Base-by-base conservation (phyloP, 164 flowering plant species). In the Magnolia changhungtana region DNA sequence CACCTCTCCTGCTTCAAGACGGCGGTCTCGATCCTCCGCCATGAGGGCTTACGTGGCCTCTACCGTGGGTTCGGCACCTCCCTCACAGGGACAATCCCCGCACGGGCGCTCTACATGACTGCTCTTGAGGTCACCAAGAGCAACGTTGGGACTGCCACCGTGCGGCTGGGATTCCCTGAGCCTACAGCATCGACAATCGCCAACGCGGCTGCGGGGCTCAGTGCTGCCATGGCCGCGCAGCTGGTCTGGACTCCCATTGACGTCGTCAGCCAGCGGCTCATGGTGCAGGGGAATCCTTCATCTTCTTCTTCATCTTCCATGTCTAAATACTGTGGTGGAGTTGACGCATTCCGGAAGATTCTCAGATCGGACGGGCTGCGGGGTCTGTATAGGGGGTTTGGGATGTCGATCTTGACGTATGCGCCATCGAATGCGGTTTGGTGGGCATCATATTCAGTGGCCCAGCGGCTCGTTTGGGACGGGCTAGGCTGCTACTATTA, bases 341-440 rank as follows among this genome's bases (percentile, higher is more conserved):
- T 91, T 51, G 97, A 93, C 74, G 98, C 92, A 0, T 89, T 90
- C 59, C 75, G 86, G 79, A 91, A 88, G 76, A 92, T 93, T 58
- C 20, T 90, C 6, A 50, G 29, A 37, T 49, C 85, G 0, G 90
- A 90, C 82, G 96, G 98, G 0, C 16, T 83, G 19, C 77, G 89
- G 58, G 98, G 98, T 4, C 74, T 93, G 50, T 93, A 93, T 72
- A 81, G 95, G 31, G 98, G 98, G 16, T 93, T 93, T 78, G 98
- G 98, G 79, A 83, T 92, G 55, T 93, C 98, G 1, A 89, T 90
- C 31, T 19, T 93, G 76, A 90, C 96, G 4, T 93, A 92, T 67
- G 95, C 98, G 0, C 98, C 98, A 1, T 93, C 96, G 0, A 93
- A 92, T 87, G 98, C 98, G 3, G 89, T 90, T 16, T 93, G 98